Percentiles rank a stretch among this genome's conserved stretches.
phyloP scores from a whole-genome alignment of 352 stramenopile species.

The Globisporangium spiculum region DNA sequence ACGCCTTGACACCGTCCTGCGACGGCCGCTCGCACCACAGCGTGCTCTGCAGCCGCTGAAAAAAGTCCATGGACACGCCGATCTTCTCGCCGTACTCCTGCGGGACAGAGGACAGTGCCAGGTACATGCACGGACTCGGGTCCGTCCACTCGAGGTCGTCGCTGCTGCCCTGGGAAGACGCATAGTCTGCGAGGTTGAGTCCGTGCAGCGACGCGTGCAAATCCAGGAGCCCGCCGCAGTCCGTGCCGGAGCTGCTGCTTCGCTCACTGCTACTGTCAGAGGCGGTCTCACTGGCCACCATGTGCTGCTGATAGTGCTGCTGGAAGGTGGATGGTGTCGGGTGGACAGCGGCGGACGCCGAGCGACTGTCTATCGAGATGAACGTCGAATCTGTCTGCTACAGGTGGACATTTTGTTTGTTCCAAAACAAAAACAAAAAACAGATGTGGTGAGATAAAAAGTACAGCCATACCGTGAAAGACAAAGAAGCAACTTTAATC shows the following conservation, averaged over 20 bases:
- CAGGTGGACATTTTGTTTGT: background rate
- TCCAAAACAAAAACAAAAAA: background rate
- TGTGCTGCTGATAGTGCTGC: background rate
- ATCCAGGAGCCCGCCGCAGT: constrained; percentile 19
- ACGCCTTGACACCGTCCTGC: constrained; percentile 27
- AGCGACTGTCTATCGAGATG: constrained; percentile 1
- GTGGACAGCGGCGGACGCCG: background rate
- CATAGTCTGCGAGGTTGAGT: constrained; percentile 25
- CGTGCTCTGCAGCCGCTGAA: constrained; percentile 57
- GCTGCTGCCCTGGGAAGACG: constrained; percentile 16
- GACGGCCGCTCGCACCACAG: constrained; percentile 31
- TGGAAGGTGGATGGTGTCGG: constrained; percentile 4
- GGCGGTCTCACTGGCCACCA: constrained; percentile 6
- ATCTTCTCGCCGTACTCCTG: constrained; percentile 59
- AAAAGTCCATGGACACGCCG: constrained; percentile 56
- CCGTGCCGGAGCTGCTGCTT: constrained; percentile 15
- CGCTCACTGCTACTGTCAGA: constrained; percentile 20
- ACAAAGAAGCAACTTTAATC: background rate
- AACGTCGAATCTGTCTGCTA: constrained; percentile 16
- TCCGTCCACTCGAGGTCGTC: constrained; percentile 19
- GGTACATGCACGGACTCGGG: constrained; percentile 29
- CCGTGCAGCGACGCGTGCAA: constrained; percentile 30
- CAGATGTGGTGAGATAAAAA: background rate
- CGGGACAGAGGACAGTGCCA: constrained; percentile 32
- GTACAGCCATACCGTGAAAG: constrained; percentile 2